Base-by-base conservation (phyloP, 768 basidiomycete species). In the Suillus clintonianus region DNA sequence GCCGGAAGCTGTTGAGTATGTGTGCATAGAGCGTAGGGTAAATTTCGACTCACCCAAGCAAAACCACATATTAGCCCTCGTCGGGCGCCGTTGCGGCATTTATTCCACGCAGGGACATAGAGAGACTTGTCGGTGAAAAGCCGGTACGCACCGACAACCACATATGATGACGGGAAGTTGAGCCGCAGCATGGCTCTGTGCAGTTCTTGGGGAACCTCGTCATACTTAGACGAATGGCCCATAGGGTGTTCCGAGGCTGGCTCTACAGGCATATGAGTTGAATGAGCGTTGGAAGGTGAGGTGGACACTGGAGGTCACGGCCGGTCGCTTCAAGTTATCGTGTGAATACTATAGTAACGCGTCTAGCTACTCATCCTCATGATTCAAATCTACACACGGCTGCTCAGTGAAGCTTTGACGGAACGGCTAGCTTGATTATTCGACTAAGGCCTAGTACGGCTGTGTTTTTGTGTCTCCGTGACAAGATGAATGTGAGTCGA, bases 71-170 rank as follows among this genome's bases (percentile, higher is more conserved):
- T 75, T 0, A 84, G 78, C 0, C 95, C 95, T 22, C 94, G 79
- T 54, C 82, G 71, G 1, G 85, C 84, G 0, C 91, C 95, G 75
- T 96, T 89, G 66, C 82, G 85, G 72, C 94, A 92, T 77, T 94
- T 95, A 70, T 90, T 79, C 92, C 95, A 94, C 9, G 90, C 88
- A 5, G 94, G 93, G 30, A 80, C 77, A 64, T 86, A 88, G 39
- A 97, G 78, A 15, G 76, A 76, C 43, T 83, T 80, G 74, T 96
- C 94, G 0, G 90, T 93, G 69, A 87, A 82, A 7, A 97, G 79
- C 34, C 95, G 81, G 75, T 96, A 97, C 19, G 88, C 84, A 0
- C 95, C 95, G 0, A 97, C 94, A 5, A 93, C 75, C 53, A 89
- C 87, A 73, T 97, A 97, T 3, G 89, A 88, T 0, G 95, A 92